Base-by-base conservation (phyloP, 306 rosid species). In the Hylodesmum podocarpum region DNA sequence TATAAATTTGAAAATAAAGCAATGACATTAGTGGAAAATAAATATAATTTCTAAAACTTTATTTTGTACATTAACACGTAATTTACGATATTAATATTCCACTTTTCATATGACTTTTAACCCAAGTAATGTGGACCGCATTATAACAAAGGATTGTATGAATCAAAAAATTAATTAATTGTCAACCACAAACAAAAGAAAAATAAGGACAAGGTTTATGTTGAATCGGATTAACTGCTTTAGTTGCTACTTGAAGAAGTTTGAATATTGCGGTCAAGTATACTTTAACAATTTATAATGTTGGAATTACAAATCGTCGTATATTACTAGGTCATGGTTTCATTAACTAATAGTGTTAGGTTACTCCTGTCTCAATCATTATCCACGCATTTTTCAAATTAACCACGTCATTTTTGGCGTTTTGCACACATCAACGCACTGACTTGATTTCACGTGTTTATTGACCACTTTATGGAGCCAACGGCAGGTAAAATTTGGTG, bases 361-460 rank as follows among this genome's bases (percentile, higher is more conserved):
- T 72, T 57, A 83, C 78, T 83, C 40, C 71, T 5, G 85, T 83
- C 89, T 22, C 59, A 4, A 50, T 88, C 96, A 63, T 63, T 44
- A 75, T 75, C 80, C 63, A 84, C 81, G 11, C 59, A 74, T 55
- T 53, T 72, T 39, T 63, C 66, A 61, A 70, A 73, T 70, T 29
- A 72, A 61, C 73, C 81, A 80, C 79, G 84, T 78, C 86, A 47
- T 25, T 9, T 81, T 81, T 81, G 89, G 74, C 73, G 3, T 79
- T 75, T 84, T 31, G 81, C 65, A 70, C 73, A 63, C 78, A 73
- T 86, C 78, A 77, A 81, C 80, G 85, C 69, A 39, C 43, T 39
- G 39, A 37, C 12, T 50, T n/a, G n/a, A n/a, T n/a, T 66, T 66
- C 72, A 73, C 79, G 25, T 63, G 75, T 31, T 72, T 46, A 53